These are phyloP conservation scores for Turnera subulata DNA, from an alignment of 345 rosid species.

Conservation along the genomic window DNA sequence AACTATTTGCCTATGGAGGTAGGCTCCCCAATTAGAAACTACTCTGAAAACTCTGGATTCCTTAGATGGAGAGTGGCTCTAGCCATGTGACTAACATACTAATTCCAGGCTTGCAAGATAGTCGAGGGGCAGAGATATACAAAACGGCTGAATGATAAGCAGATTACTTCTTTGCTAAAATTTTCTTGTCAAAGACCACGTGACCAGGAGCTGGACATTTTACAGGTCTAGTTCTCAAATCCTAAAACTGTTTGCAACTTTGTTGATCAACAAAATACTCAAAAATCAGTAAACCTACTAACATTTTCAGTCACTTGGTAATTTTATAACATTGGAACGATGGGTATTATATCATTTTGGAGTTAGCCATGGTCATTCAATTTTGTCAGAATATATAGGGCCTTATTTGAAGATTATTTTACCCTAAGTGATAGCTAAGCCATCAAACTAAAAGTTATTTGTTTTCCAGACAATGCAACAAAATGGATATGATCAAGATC, in stretches of 20 bases:
- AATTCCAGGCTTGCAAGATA: conserved; percentile 39
- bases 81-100: neutral
- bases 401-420: too few relatives aligned
- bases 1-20: conserved; percentile 49
- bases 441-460: neutral
- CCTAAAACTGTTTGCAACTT: neutral
- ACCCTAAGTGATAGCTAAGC: neutral
- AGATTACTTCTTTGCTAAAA: conserved; percentile 36
- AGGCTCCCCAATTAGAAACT: too few relatives aligned
- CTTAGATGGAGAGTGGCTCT: too few relatives aligned
- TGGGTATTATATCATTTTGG: too few relatives aligned
- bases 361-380: too few relatives aligned
- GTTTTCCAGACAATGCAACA: conserved; percentile 27
- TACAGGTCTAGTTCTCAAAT: conserved; percentile 22
- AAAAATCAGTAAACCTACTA: neutral
- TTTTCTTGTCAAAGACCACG: conserved; percentile 38
- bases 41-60: too few relatives aligned
- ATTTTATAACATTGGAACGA: too few relatives aligned
- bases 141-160: conserved; percentile 37
- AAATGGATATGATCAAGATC: conserved; percentile 29
- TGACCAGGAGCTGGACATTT: conserved; percentile 32
- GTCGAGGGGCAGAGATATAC: conserved; percentile 41
- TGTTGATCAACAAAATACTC: neutral
- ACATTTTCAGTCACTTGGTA: too few relatives aligned
- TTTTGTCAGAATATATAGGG: too few relatives aligned